These are phyloP conservation scores for Monilinia fructicola DNA, from an alignment of 2,329 filamentous ascomycete genomes.

Conservation along the genomic window DNA sequence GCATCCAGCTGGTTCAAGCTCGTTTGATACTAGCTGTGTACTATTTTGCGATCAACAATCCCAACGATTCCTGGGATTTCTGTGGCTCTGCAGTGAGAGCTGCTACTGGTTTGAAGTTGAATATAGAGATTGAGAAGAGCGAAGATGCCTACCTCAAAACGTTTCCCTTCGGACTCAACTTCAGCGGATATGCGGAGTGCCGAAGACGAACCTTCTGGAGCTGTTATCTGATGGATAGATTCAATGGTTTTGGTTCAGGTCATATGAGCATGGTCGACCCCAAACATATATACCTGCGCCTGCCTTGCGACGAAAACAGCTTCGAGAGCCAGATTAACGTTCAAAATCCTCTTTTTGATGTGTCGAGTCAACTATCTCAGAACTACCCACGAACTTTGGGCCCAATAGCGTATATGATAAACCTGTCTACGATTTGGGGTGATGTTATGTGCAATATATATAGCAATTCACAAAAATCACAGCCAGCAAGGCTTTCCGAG, in stretches of 20 bases:
- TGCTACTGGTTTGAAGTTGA: constrained; percentile 60
- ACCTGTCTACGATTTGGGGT: constrained; percentile 65
- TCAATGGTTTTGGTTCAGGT: constrained; percentile 58
- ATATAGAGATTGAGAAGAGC: constrained; percentile 57
- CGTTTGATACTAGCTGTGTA: constrained; percentile 67
- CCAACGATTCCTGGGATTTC: constrained; percentile 62
- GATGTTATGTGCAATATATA: constrained; percentile 62
- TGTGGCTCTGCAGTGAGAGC: constrained; percentile 61
- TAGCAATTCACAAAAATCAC: constrained; percentile 44
- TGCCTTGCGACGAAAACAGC: constrained; percentile 60
- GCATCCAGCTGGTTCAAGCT: constrained; percentile 65
- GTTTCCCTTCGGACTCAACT: constrained; percentile 58
- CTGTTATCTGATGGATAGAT: constrained; percentile 67
- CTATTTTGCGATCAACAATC: constrained; percentile 60
- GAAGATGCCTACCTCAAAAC: constrained; percentile 44
- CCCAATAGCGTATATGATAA: constrained; percentile 58
- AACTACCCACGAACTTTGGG: constrained; percentile 41
- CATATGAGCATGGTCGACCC: constrained; percentile 57
- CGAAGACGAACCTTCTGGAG: constrained; percentile 71
- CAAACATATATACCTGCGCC: constrained; percentile 64
- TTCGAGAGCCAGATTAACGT: constrained; percentile 62
- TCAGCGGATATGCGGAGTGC: constrained; percentile 61
- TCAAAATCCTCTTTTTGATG: constrained; percentile 61
- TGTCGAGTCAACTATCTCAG: constrained; percentile 45
- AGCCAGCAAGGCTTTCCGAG: constrained; percentile 39